Evolutionary conservation across 2,329 filamentous ascomycete species (phyloP), one percentile per base, ranked within the genome.

Genomic region (Penicillium sp.): DNA sequence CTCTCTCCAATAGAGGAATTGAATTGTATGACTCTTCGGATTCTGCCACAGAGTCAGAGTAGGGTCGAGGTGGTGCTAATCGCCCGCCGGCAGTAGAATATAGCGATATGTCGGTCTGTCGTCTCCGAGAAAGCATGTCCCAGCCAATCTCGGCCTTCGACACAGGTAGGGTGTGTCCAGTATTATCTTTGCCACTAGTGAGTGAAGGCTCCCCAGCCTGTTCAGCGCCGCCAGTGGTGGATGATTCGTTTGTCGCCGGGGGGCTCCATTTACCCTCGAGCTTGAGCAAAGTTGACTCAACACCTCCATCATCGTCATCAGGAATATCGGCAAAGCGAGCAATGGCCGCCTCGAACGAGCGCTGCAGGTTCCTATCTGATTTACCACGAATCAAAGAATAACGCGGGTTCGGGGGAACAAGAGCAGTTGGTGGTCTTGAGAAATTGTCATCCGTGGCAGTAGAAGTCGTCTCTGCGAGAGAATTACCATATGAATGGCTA

Each of bases 251-350:
- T 23, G 51, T 33, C 29, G 58, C 51, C 36, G 67, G 62, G 62
- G 66, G 68, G 6, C 71, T 84, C 68, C 88, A 94, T 62, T 86
- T 93, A 9, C 94, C 94, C 76, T 99, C 94, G 0, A 99, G 81
- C 67, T 97, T 99, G 64, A 92, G 76, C 47, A 99, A 73, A 0
- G 94, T 91, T n/a, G 92, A 92, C 68, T 97, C 94, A 23, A 97
- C 87, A 11, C 93, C 93, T 6, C 91, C 91, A 67, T 95, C 90
- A 42, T 88, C 87, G 56, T 95, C 91, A 67, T 97, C 92, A 0
- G 93, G 91, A 23, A 97, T 90, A 51, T 90, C 87, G 2, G 92
- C 91, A 50, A 99, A 84, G 64, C 90, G 90, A 55, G 92, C 87
- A 1, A 95, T 91, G 65, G 96, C 92, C 2, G 84, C 88, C 71